Percentiles rank a stretch among this genome's conserved stretches.
Conservation (phyloP, 148 eudicot genomes). For the Dianthus caryophyllus region DNA sequence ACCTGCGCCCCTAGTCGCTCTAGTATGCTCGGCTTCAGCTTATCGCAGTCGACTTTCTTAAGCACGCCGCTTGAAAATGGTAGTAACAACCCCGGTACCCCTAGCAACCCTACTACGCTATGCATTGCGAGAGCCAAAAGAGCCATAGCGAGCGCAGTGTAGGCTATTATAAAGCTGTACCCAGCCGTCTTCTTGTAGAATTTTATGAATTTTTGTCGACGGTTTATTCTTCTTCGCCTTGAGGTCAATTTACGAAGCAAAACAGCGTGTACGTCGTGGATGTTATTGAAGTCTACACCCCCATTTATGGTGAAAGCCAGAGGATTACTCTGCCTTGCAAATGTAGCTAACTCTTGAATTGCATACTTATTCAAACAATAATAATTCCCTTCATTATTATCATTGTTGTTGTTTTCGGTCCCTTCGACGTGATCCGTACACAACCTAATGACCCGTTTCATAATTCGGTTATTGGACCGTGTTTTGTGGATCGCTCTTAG, state of each 20-base stretch:
- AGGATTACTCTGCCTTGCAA: conserved; percentile 41
- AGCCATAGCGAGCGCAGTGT: conserved; percentile 28
- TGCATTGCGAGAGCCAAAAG: conserved; percentile 46
- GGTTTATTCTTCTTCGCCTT: conserved; percentile 34
- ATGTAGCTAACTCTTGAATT: conserved; percentile 37
- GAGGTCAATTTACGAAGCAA: conserved; percentile 39
- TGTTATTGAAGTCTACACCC: conserved; percentile 23
- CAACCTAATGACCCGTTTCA: conserved; percentile 34
- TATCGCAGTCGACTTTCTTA: conserved; percentile 20
- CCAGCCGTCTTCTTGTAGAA: conserved; percentile 35
- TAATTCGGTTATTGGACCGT: conserved; percentile 33
- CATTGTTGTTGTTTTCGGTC: background rate
- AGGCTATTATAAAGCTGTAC: conserved; percentile 25
- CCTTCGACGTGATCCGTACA: conserved; percentile 8
- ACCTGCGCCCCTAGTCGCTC: conserved; percentile 39
- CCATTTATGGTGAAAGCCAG: conserved; percentile 30
- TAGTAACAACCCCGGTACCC: conserved; percentile 41
- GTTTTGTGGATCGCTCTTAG: conserved; percentile 49
- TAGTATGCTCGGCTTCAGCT: conserved; percentile 15
- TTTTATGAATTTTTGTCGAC: conserved; percentile 34
- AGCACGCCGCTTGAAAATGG: conserved; percentile 24
- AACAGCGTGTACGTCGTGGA: conserved; percentile 29
- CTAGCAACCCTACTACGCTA: conserved; percentile 42
- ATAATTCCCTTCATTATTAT: background rate
- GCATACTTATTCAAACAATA: conserved; percentile 2